Percentiles rank a stretch among this genome's conserved stretches.
phyloP scores from a whole-genome alignment of 2,329 filamentous ascomycete species.

The Penicillium sp. region DNA sequence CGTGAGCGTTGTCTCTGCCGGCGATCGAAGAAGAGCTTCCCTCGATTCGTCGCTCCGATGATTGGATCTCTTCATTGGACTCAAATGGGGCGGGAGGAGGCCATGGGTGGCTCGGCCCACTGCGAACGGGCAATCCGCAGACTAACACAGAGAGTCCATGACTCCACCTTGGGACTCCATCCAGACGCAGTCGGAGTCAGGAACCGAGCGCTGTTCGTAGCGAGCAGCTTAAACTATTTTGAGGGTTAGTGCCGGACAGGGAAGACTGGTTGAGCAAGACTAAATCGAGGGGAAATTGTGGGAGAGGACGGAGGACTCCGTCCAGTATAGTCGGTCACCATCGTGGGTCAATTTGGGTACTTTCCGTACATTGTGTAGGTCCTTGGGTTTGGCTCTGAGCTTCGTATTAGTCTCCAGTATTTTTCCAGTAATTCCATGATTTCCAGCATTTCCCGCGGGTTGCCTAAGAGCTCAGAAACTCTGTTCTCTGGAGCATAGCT shows the following conservation, averaged over 20 bases:
- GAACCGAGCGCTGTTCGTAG: slow-evolving; percentile 13
- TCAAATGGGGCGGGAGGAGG: not conserved
- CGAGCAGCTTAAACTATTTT: not conserved
- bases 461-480: not conserved
- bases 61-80: slow-evolving; percentile 8
- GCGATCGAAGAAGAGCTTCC: slow-evolving; percentile 16
- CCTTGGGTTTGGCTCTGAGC: no score
- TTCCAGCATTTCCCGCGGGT: not conserved
- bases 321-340: no score
- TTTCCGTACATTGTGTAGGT: no score
- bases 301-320: not conserved
- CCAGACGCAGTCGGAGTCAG: slow-evolving; percentile 18
- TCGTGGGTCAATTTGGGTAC: no score
- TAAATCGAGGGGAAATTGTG: slow-evolving; percentile 5
- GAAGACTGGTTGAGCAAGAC: not conserved
- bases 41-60: slow-evolving; percentile 1
- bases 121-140: slow-evolving; percentile 22
- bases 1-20: not conserved
- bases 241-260: slow-evolving; percentile 1
- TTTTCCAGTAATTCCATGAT: no score
- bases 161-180: not conserved
- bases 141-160: not conserved
- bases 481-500: not conserved
- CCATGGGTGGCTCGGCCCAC: slow-evolving; percentile 9
- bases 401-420: not conserved